Evolutionary conservation across 2,329 filamentous ascomycete genomes (phyloP).

Genomic region (Cytospora chrysosperma): DNA sequence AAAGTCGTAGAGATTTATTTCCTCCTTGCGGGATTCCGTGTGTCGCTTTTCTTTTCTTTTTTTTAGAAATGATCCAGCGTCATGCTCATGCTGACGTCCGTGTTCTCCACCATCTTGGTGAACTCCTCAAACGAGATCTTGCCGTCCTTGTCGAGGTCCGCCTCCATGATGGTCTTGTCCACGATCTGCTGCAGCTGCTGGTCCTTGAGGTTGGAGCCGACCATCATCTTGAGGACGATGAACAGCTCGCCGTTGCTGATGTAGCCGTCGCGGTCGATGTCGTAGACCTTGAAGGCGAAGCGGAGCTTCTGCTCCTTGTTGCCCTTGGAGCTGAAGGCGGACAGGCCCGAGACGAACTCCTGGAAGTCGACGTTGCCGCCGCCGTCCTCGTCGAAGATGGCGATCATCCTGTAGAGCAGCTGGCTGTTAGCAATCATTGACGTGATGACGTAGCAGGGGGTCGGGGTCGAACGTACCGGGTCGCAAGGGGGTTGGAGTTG

Average conservation of each 20-base stretch:
- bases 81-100: conserved; percentile 74
- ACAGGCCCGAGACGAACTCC: conserved; percentile 94
- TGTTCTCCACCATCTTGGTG: conserved; percentile 97
- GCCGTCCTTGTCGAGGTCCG: conserved; percentile 90
- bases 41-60: not conserved
- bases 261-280: conserved; percentile 97
- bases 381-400: conserved; percentile 98
- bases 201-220: conserved; percentile 97
- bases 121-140: conserved; percentile 99
- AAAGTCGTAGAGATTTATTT: not conserved
- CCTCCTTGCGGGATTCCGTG: not conserved
- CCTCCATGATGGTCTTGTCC: conserved; percentile 99
- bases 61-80: conserved; percentile 44
- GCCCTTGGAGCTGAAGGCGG: conserved; percentile 94
- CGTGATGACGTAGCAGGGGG: not conserved
- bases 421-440: not conserved
- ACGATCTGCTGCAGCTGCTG: conserved; percentile 99
- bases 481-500: conserved; percentile 94
- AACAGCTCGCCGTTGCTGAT: conserved; percentile 99
- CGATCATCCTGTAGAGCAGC: conserved; percentile 74
- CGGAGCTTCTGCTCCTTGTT: conserved; percentile 98
- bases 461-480: conserved; percentile 58
- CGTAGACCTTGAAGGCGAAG: conserved; percentile 99
- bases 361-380: conserved; percentile 98
- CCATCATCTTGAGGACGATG: conserved; percentile 99